Conservation (phyloP, 106 monocot species). For the Posidonia australis region DNA sequence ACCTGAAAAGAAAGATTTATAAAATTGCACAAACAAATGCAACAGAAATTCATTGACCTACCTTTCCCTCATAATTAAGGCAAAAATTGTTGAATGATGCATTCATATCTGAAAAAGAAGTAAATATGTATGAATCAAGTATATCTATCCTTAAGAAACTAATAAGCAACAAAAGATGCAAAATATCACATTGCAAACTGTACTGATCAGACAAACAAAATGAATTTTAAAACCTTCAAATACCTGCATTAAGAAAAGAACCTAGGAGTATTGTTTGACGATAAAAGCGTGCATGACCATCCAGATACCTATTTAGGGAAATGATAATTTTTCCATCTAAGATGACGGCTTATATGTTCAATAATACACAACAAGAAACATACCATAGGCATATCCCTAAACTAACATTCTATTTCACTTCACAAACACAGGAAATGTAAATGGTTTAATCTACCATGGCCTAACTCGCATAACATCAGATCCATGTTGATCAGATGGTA, state of each 20-base stretch:
- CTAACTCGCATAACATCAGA: slow-evolving; percentile 92
- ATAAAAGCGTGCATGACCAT: slow-evolving; percentile 84
- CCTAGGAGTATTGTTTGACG: slow-evolving; percentile 81
- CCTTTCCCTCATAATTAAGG: slow-evolving; percentile 87
- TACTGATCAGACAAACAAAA: slow-evolving; percentile 1
- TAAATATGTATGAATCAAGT: not conserved
- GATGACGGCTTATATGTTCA: not conserved
- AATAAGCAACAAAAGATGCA: not conserved
- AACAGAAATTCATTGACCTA: slow-evolving; percentile 11
- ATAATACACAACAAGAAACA: not conserved
- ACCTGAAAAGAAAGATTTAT: slow-evolving; percentile 32
- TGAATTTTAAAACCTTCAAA: not conserved
- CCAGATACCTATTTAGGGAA: slow-evolving; percentile 54
- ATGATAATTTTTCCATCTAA: too few species aligned
- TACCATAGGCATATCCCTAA: not conserved
- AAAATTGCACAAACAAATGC: not conserved
- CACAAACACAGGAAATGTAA: too few species aligned
- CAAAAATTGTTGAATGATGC: slow-evolving; percentile 67
- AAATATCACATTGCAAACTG: not conserved
- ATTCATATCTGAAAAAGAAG: slow-evolving; percentile 65
- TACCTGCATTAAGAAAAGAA: slow-evolving; percentile 78
- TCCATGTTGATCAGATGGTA: slow-evolving; percentile 66
- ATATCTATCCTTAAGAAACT: not conserved
- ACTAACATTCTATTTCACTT: too few species aligned
- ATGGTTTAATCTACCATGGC: slow-evolving; percentile 43